phyloP scores from a whole-genome alignment of 192 early-diverging fungal genomes.

The Coemansia sp. region DNA sequence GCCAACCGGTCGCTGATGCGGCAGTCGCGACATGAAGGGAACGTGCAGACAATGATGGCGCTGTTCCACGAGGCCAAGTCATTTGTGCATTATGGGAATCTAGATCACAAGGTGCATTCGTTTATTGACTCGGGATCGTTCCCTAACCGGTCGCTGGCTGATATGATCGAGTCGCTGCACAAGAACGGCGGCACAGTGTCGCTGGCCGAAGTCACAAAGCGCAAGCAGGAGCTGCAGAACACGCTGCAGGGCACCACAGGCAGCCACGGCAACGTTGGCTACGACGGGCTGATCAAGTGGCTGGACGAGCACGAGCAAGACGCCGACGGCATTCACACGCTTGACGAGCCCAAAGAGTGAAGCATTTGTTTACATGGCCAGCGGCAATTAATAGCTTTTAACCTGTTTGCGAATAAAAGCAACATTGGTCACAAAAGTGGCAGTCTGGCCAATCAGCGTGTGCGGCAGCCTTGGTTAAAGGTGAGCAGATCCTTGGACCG shows the following conservation, averaged over 20 bases:
- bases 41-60: constrained; percentile 44
- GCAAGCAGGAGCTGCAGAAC: constrained; percentile 38
- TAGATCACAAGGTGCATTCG: constrained; percentile 27
- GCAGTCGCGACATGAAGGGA: constrained; percentile 29
- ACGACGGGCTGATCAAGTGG: constrained; percentile 65
- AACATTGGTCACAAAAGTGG: too few species aligned
- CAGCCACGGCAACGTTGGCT: constrained; percentile 58
- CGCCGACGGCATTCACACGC: not conserved
- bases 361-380: not conserved
- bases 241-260: constrained; percentile 44
- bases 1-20: constrained; percentile 18
- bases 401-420: too few species aligned
- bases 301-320: constrained; percentile 18
- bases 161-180: constrained; percentile 36
- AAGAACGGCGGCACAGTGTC: constrained; percentile 24
- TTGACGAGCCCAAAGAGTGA: not conserved
- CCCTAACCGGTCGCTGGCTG: constrained; percentile 30
- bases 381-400: too few species aligned
- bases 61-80: constrained; percentile 45
- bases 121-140: constrained; percentile 16
- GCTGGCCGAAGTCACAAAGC: constrained; percentile 15
- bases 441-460: constrained; percentile 3
- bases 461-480: not conserved
- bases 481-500: not conserved
- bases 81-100: constrained; percentile 43